Evolutionary conservation across 345 rosid species (phyloP).

Genomic region (Jatropha curcas): DNA sequence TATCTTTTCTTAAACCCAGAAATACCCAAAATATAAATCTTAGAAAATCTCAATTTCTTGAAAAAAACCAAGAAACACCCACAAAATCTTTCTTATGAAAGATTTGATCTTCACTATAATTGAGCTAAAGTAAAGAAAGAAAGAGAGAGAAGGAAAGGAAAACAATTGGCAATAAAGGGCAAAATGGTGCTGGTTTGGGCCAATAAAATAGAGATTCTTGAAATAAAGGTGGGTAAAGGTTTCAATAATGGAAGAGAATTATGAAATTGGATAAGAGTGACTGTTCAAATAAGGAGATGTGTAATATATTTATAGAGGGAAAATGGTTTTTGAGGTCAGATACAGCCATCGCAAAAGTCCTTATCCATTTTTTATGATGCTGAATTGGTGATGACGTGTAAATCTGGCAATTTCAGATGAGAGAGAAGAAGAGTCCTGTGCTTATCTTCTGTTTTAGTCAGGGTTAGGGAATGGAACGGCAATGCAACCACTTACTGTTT

Average conservation of each 20-base stretch:
- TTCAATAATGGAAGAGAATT: not conserved
- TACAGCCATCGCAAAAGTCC: not conserved
- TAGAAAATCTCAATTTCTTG: too few relatives aligned
- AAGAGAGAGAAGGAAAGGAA: not conserved
- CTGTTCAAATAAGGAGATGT: not conserved
- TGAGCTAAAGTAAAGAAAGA: too few relatives aligned
- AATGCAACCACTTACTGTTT: too few relatives aligned
- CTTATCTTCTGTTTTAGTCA: slow-evolving; percentile 19
- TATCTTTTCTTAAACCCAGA: not conserved
- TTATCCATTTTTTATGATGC: slow-evolving; percentile 9
- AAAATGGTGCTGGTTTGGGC: not conserved
- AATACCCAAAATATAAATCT: not conserved
- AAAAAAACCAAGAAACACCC: too few relatives aligned
- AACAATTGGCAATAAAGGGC: not conserved
- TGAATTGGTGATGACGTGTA: slow-evolving; percentile 17
- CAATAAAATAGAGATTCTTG: not conserved
- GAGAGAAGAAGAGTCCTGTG: not conserved
- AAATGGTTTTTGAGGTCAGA: not conserved
- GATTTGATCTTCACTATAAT: too few relatives aligned
- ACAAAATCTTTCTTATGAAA: too few relatives aligned
- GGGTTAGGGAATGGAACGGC: too few relatives aligned
- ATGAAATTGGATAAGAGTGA: not conserved
- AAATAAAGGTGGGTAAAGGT: not conserved
- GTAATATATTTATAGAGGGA: too few relatives aligned
- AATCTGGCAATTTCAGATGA: not conserved